Conservation (phyloP, 768 basidiomycete genomes). For the Mycena rebaudengoi region DNA sequence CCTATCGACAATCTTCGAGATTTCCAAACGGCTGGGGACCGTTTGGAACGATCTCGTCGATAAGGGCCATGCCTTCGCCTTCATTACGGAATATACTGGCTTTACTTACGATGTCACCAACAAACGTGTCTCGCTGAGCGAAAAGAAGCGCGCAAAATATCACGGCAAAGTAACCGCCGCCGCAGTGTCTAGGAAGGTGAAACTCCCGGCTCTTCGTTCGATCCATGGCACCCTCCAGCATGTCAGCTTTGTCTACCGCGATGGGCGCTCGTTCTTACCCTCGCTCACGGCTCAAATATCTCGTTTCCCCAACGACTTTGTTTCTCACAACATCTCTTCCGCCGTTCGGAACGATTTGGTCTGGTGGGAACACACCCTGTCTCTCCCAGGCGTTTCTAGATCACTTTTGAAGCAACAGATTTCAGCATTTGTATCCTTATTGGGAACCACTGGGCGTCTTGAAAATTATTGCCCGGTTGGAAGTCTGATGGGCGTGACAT, state of each 20-base stretch:
- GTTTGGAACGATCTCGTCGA: background rate
- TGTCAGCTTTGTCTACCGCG: constrained; percentile 6
- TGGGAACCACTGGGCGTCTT: background rate
- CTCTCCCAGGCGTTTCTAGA: background rate
- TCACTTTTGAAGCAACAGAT: background rate
- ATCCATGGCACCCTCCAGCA: constrained; percentile 2
- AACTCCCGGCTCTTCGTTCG: background rate
- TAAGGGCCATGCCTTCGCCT: background rate
- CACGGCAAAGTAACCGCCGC: background rate
- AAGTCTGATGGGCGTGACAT: background rate
- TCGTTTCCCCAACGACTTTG: background rate
- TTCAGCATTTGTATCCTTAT: background rate
- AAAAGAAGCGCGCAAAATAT: background rate
- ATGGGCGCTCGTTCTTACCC: no score
- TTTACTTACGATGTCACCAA: background rate
- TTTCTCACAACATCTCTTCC: background rate
- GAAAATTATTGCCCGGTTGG: background rate
- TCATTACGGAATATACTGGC: background rate
- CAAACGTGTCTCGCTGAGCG: background rate
- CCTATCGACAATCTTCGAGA: background rate
- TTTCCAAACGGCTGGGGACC: background rate
- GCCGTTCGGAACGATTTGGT: background rate
- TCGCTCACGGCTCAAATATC: background rate
- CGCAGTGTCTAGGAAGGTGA: background rate
- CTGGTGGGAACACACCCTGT: background rate